Percentiles rank a stretch among this genome's conserved stretches.
phyloP scores from a whole-genome alignment of 1,284 basidiomycete species.

The Thelephora terrestris region DNA sequence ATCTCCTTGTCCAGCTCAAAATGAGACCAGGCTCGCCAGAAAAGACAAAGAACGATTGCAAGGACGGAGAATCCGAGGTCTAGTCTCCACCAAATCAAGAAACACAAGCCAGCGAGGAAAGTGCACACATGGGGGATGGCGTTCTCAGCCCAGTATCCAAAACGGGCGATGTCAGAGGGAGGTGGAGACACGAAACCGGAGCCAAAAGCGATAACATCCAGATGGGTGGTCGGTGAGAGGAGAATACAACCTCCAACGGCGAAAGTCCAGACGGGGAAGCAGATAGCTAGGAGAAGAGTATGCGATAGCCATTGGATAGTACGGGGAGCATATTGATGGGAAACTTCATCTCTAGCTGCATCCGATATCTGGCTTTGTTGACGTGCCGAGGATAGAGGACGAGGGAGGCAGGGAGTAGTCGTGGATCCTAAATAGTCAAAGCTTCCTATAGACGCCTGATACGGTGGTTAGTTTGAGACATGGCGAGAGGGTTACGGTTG shows the following conservation, averaged over 20 bases:
- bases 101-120: conserved; percentile 26
- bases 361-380: too few relatives aligned
- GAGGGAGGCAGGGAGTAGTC: too few relatives aligned
- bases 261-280: conserved; percentile 40
- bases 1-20: conserved; percentile 24
- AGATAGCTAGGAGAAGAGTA: conserved; percentile 13
- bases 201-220: conserved; percentile 30
- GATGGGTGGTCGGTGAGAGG: conserved; percentile 25
- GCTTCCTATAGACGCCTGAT: too few relatives aligned
- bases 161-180: conserved; percentile 29
- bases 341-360: too few relatives aligned
- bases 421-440: too few relatives aligned
- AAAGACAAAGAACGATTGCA: conserved; percentile 21
- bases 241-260: conserved; percentile 34
- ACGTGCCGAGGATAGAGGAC: too few relatives aligned
- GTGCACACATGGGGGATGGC: conserved; percentile 31
- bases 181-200: conserved; percentile 27
- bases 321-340: too few relatives aligned
- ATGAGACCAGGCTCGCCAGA: conserved; percentile 28
- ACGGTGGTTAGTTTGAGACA: too few relatives aligned
- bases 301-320: not conserved
- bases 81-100: conserved; percentile 20
- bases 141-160: conserved; percentile 34
- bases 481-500: too few relatives aligned
- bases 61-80: conserved; percentile 19